Base-by-base conservation (phyloP, 495 filamentous ascomycete species). In the Trichoderma asperelloides region DNA sequence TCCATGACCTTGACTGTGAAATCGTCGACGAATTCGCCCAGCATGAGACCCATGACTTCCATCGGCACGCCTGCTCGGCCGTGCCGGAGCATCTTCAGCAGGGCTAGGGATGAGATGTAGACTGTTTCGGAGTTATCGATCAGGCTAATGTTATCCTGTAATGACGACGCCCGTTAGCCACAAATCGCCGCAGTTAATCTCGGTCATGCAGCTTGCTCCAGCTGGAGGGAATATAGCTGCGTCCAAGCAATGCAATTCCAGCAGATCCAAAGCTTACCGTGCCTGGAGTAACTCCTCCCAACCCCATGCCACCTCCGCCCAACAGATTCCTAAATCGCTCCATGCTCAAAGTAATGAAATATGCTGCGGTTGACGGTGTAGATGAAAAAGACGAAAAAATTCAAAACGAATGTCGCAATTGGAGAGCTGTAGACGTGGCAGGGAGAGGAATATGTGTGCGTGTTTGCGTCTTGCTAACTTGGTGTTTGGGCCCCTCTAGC, bases 21-120 rank as follows among this genome's bases (percentile, higher is more conserved):
- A 81, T 98, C 95, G 77, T 98, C 95, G 67, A 98, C 93, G 74
- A 98, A 98, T 73, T 97, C 96, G 73, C 95, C 95, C 69, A 98
- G 82, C 95, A 98, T 98, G 74, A 98, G 80, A 57, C 95, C 95
- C 95, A 98, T 98, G 74, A 98, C 95, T 85, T 98, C 95, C 95
- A 98, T 98, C 33, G 95, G 95, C 65, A 98, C 95, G 79, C 95
- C 95, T 64, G 95, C 95, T 71, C 95, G 88, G 71, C 95, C 95
- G 77, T 98, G 95, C 74, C 94, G 88, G 71, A 98, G 83, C 95
- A 98, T 98, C 85, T 98, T 98, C 72, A 98, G 84, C 45, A 98
- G 85, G 69, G 95, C 95, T 69, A 98, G 86, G 39, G 95, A 98
- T 30, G 95, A 98, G 74, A 98, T 97, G 80, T 98, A 96, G 72